Conservation (phyloP, 1,284 basidiomycete genomes). For the Boletus semigastroideus region DNA sequence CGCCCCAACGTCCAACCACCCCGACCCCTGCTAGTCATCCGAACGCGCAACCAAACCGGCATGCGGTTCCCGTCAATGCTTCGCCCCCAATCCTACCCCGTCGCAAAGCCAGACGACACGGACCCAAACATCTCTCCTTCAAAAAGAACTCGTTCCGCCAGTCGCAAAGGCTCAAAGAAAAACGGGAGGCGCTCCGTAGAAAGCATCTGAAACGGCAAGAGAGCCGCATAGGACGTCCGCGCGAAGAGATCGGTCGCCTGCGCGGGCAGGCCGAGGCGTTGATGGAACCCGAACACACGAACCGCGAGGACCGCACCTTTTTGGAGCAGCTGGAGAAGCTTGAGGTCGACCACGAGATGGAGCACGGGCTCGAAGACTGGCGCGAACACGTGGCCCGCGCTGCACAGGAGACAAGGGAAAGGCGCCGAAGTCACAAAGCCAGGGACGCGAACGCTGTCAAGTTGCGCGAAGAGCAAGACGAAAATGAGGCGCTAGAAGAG, state of each 20-base stretch:
- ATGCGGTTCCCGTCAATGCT: background rate
- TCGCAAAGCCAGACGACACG: constrained; percentile 8
- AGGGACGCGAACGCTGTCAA: constrained; percentile 19
- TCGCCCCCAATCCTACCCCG: background rate
- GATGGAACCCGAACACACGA: constrained; percentile 18
- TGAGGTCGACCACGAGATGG: constrained; percentile 13
- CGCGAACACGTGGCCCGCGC: constrained; percentile 26
- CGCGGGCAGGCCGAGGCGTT: constrained; percentile 10
- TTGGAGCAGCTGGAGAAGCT: constrained; percentile 23
- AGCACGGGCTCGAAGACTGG: constrained; percentile 17
- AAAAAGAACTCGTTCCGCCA: constrained; percentile 1
- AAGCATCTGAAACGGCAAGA: constrained; percentile 1
- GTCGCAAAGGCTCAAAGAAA: constrained; percentile 1
- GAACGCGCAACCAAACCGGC: too few species aligned
- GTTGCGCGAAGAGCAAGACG: constrained; percentile 2
- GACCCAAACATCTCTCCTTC: constrained; percentile 21
- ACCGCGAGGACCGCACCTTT: constrained; percentile 24
- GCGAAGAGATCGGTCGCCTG: constrained; percentile 5
- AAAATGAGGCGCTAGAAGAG: constrained; percentile 5
- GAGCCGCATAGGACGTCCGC: constrained; percentile 1
- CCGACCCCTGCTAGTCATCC: background rate
- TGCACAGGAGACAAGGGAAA: constrained; percentile 3
- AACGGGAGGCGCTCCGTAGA: constrained; percentile 1
- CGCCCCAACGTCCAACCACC: background rate
- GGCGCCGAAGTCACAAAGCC: constrained; percentile 10